A percentile compares a stretch with the other conserved stretches of the same genome.
Evolutionary conservation across 306 rosid species (phyloP).

Genomic region (Betula pendula): DNA sequence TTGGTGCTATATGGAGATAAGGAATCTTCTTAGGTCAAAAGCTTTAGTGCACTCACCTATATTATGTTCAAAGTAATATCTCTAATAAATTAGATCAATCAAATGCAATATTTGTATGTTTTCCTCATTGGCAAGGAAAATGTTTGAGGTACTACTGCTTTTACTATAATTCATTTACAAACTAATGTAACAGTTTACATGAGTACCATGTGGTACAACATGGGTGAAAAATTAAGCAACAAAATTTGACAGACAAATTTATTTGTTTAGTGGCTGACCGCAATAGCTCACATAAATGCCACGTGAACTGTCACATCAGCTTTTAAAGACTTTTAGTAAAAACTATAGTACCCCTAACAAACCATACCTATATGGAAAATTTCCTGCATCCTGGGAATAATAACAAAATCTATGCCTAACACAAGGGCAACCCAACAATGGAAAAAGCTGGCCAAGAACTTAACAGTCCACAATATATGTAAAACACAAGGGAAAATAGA

Average conservation of each 20-base stretch:
- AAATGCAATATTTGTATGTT: not conserved
- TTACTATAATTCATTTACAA: no score
- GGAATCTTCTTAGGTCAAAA: slow-evolving; percentile 52
- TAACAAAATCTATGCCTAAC: slow-evolving; percentile 25
- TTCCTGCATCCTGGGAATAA: slow-evolving; percentile 32
- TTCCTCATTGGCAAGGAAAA: slow-evolving; percentile 12
- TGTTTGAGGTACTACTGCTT: no score
- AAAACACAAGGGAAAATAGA: slow-evolving; percentile 2
- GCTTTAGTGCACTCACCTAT: slow-evolving; percentile 31
- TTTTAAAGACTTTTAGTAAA: no score
- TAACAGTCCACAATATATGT: slow-evolving; percentile 10
- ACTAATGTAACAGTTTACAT: no score
- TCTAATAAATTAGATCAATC: not conserved
- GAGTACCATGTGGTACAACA: no score
- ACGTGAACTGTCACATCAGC: no score
- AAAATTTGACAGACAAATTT: no score
- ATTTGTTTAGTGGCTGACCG: no score
- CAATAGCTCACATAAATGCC: no score
- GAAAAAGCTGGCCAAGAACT: not conserved
- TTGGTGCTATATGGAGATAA: slow-evolving; percentile 41
- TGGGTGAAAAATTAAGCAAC: no score
- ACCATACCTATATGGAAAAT: slow-evolving; percentile 12
- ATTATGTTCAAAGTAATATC: slow-evolving; percentile 29
- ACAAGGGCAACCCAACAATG: slow-evolving; percentile 23
- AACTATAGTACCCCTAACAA: no score